Percentiles rank a stretch among this genome's conserved stretches.
phyloP scores from a whole-genome alignment of 1,284 basidiomycete species.

The Takashimella koratensis region DNA sequence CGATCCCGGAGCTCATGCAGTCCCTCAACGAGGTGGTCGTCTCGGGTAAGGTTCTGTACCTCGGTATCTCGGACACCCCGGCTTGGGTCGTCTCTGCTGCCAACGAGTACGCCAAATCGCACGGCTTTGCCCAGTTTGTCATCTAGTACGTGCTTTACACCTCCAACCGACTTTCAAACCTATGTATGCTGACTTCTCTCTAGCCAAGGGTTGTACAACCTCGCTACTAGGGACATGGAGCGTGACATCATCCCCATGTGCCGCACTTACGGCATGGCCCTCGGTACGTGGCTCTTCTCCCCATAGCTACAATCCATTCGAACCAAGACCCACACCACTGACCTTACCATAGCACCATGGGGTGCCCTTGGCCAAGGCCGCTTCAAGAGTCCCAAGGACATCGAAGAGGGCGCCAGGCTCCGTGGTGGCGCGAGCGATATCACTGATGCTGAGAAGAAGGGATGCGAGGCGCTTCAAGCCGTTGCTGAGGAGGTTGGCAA shows the following conservation, averaged over 20 bases:
- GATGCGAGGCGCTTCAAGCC: slow-evolving; percentile 32
- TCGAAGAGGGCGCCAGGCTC: slow-evolving; percentile 30
- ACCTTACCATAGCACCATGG: slow-evolving; percentile 42
- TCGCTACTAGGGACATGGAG: slow-evolving; percentile 54
- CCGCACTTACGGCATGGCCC: slow-evolving; percentile 50
- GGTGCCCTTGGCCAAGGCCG: slow-evolving; percentile 49
- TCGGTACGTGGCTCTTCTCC: slow-evolving; percentile 23
- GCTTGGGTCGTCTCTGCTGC: slow-evolving; percentile 58
- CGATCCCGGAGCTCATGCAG: slow-evolving; percentile 51
- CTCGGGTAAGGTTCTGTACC: slow-evolving; percentile 49
- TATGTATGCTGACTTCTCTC: too few species aligned
- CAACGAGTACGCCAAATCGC: slow-evolving; percentile 55
- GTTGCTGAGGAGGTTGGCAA: slow-evolving; percentile 46
- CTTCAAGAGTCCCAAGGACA: slow-evolving; percentile 46
- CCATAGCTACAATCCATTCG: too few species aligned
- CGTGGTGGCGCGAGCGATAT: slow-evolving; percentile 13
- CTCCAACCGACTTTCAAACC: too few species aligned
- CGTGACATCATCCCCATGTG: slow-evolving; percentile 62
- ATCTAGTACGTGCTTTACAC: slow-evolving; percentile 53
- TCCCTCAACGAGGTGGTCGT: slow-evolving; percentile 46
- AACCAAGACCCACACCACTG: too few species aligned
- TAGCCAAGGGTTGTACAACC: slow-evolving; percentile 56
- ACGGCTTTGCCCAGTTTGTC: slow-evolving; percentile 56
- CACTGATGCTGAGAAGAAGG: slow-evolving; percentile 27
- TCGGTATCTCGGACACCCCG: slow-evolving; percentile 53